phyloP scores from a whole-genome alignment of 768 basidiomycete species.

The Mycena crocata region DNA sequence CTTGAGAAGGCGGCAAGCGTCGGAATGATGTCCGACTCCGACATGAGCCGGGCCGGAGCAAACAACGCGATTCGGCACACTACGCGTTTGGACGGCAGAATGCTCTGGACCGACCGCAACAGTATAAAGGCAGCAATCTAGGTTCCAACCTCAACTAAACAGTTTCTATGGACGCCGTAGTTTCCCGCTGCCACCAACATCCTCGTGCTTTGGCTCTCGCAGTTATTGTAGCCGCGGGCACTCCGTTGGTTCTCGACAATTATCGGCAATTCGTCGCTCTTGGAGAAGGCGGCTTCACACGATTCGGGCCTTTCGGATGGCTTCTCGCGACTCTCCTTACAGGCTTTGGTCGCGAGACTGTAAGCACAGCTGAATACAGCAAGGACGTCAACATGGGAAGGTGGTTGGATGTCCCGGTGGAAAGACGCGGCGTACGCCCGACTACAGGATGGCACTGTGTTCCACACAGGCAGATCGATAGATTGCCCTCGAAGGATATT shows the following conservation, averaged over 20 bases:
- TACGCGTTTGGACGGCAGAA: background rate
- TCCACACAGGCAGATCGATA: slow-evolving; percentile 39
- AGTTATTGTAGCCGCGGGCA: slow-evolving; percentile 4
- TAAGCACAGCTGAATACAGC: slow-evolving; percentile 29
- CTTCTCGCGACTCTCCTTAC: slow-evolving; percentile 13
- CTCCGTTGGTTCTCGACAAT: slow-evolving; percentile 25
- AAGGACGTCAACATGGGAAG: slow-evolving; percentile 21
- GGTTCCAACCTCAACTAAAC: background rate
- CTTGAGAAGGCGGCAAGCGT: background rate
- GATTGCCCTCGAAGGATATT: slow-evolving; percentile 31
- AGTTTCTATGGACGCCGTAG: slow-evolving; percentile 1
- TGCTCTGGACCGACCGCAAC: background rate
- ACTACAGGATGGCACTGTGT: slow-evolving; percentile 38
- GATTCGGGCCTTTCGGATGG: slow-evolving; percentile 24
- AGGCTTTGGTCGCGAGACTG: slow-evolving; percentile 27
- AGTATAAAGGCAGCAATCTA: background rate
- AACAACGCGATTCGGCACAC: no score
- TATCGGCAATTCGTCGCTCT: slow-evolving; percentile 20
- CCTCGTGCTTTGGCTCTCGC: slow-evolving; percentile 23
- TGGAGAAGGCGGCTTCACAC: slow-evolving; percentile 10
- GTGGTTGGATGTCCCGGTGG: slow-evolving; percentile 32
- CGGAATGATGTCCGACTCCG: background rate
- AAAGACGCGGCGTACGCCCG: slow-evolving; percentile 37
- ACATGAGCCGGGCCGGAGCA: no score
- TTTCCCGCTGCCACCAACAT: slow-evolving; percentile 1